Evolutionary conservation across 1,284 basidiomycete genomes (phyloP).

Genomic region (Trichosporon coremiiforme): DNA sequence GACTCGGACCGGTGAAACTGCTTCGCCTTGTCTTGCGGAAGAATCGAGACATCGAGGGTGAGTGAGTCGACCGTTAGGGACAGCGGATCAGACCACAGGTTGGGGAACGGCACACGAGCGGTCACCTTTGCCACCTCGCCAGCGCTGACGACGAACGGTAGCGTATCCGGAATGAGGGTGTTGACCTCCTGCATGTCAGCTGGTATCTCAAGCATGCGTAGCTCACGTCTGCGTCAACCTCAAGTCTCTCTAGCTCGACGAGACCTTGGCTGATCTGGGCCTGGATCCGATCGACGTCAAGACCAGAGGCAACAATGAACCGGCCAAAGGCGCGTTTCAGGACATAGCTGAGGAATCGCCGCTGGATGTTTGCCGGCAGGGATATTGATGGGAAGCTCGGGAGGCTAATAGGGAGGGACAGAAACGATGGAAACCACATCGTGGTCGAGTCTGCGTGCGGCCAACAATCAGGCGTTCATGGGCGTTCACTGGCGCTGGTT

Average conservation of each 20-base stretch:
- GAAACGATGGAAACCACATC: constrained; percentile 50
- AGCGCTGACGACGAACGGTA: constrained; percentile 70
- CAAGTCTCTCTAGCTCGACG: constrained; percentile 80
- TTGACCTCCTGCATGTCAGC: constrained; percentile 71
- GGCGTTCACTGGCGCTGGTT: neutral
- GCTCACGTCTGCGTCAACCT: constrained; percentile 73
- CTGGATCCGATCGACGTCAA: constrained; percentile 84
- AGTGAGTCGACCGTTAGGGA: constrained; percentile 64
- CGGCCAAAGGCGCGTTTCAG: constrained; percentile 81
- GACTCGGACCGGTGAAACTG: neutral
- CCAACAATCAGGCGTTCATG: neutral
- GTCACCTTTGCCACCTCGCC: constrained; percentile 74
- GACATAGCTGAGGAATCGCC: constrained; percentile 84
- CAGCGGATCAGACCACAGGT: constrained; percentile 53
- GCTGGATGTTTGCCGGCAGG: constrained; percentile 79
- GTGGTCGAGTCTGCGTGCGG: neutral
- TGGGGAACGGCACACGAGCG: constrained; percentile 60
- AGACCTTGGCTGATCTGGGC: constrained; percentile 87
- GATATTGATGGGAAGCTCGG: constrained; percentile 56
- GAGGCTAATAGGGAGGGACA: constrained; percentile 44
- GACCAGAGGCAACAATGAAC: constrained; percentile 81
- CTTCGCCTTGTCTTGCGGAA: constrained; percentile 58
- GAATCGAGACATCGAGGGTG: constrained; percentile 67
- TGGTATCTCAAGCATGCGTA: neutral
- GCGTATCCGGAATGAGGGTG: constrained; percentile 63